Conservation (phyloP, 225 moss, liverwort and hornwort species). For the Asterella californica region DNA sequence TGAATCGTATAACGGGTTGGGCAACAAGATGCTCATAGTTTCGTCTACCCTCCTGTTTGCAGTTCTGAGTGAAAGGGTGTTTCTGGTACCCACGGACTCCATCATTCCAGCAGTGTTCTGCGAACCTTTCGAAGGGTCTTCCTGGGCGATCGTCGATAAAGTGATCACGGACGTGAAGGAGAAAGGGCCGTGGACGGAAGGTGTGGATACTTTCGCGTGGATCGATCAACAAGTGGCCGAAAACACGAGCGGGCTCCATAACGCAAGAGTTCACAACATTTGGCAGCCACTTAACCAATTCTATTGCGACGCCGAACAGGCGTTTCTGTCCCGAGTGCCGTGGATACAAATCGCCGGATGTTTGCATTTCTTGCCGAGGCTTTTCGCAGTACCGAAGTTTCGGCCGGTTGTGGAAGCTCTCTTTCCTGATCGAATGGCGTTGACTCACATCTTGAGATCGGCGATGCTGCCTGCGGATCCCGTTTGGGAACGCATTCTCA, state of each 20-base stretch:
- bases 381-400: conserved; percentile 69
- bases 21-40: conserved; percentile 37
- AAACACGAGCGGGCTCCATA: neutral
- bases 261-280: conserved; percentile 9
- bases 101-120: conserved; percentile 21
- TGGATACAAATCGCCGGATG: conserved; percentile 70
- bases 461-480: conserved; percentile 47
- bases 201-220: neutral
- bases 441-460: conserved; percentile 57
- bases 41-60: conserved; percentile 35
- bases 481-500: conserved; percentile 56
- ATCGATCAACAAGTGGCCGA: conserved; percentile 2
- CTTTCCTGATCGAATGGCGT: conserved; percentile 58
- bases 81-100: conserved; percentile 30
- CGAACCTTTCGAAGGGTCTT: conserved; percentile 42
- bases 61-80: conserved; percentile 38
- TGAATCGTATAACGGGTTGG: conserved; percentile 30
- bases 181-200: conserved; percentile 3
- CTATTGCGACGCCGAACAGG: conserved; percentile 66
- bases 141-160: conserved; percentile 24
- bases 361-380: conserved; percentile 61
- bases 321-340: conserved; percentile 45
- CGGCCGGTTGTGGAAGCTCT: conserved; percentile 54
- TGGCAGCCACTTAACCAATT: conserved; percentile 63
- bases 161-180: neutral